These are phyloP conservation scores for Colletotrichum tofieldiae DNA, from an alignment of 2,329 filamentous ascomycete genomes.

Conservation along the genomic window DNA sequence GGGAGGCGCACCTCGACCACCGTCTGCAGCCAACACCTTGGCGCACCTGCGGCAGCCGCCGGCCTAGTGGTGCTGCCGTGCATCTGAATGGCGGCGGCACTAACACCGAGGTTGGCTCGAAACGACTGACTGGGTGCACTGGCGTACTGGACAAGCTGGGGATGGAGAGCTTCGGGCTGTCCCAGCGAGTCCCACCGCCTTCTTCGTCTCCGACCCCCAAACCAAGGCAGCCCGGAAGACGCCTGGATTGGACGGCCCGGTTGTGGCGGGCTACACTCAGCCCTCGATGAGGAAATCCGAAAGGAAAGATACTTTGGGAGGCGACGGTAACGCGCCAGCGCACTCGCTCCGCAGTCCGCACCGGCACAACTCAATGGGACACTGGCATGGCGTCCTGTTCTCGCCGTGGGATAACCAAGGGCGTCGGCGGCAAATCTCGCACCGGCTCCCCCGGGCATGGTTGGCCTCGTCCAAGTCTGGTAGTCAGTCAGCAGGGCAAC, in stretches of 20 bases:
- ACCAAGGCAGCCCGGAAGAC: conserved; percentile 2
- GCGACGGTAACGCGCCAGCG: neutral
- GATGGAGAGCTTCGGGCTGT: neutral
- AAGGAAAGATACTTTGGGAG: conserved; percentile 1
- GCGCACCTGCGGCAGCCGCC: conserved; percentile 18
- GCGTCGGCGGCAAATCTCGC: neutral
- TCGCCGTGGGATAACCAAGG: neutral
- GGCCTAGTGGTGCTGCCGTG: neutral
- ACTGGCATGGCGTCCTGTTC: neutral
- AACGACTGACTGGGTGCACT: no score
- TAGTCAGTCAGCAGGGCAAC: conserved; percentile 5
- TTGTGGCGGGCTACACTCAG: neutral
- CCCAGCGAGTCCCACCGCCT: neutral
- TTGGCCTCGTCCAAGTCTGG: neutral
- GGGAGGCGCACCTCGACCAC: neutral
- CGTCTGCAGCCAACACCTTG: neutral
- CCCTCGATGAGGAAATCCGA: conserved; percentile 7
- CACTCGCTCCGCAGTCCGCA: neutral
- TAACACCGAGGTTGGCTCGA: conserved; percentile 10
- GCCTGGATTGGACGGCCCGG: neutral
- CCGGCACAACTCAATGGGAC: neutral
- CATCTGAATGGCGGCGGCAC: conserved; percentile 11
- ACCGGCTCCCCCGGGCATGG: neutral
- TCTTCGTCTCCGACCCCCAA: neutral
- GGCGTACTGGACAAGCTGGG: neutral